phyloP scores from a whole-genome alignment of 441 rosid genomes.

The Erodium moschatum region DNA sequence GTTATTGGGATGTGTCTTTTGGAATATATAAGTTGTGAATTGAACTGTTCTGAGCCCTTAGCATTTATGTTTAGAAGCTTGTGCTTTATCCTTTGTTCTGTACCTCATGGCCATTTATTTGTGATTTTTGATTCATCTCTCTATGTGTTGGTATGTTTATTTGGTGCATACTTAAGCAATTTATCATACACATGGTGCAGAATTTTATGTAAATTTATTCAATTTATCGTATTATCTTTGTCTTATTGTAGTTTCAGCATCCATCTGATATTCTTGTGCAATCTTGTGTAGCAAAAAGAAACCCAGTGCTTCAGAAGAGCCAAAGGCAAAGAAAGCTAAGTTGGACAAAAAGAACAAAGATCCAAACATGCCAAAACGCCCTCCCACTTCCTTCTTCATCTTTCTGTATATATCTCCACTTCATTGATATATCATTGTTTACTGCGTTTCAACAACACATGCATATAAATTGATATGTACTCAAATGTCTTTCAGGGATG shows the following conservation, averaged over 20 bases:
- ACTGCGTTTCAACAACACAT: neutral
- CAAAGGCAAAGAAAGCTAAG: constrained; percentile 55
- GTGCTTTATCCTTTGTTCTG: neutral
- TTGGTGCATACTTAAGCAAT: neutral
- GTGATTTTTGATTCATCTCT: neutral
- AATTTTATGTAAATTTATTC: neutral
- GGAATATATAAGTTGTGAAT: neutral
- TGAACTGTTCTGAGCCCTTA: neutral
- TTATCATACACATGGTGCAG: neutral
- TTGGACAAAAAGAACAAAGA: constrained; percentile 37
- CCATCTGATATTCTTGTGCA: neutral
- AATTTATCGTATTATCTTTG: neutral
- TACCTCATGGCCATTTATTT: neutral
- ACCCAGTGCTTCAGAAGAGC: constrained; percentile 36
- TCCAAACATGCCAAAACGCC: constrained; percentile 59
- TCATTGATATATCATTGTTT: neutral
- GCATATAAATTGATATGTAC: neutral
- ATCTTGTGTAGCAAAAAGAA: constrained; percentile 45
- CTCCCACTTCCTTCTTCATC: constrained; percentile 74
- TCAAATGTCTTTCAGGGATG: constrained; percentile 39
- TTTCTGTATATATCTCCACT: constrained; percentile 41
- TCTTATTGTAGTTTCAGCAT: neutral
- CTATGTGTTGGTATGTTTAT: neutral
- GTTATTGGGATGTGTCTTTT: neutral
- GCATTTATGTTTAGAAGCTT: neutral